These are phyloP conservation scores for Tilletia caries DNA, from an alignment of 1,284 basidiomycete species.

Conservation along the genomic window DNA sequence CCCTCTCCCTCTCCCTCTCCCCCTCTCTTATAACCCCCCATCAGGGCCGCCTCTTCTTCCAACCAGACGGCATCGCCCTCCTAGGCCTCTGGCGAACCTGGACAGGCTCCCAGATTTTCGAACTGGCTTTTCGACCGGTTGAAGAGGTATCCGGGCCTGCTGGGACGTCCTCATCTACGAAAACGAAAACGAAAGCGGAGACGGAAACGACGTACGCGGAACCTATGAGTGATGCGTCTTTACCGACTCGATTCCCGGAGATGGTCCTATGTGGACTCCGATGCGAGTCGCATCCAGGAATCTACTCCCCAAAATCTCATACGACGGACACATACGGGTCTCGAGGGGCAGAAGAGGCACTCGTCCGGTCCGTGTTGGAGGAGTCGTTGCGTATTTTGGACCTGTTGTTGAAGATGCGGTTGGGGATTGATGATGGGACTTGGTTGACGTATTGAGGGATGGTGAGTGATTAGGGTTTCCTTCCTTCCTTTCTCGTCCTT, in stretches of 20 bases:
- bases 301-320: too few species aligned
- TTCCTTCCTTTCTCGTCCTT: too few species aligned
- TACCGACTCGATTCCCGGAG: not conserved
- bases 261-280: not conserved
- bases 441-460: not conserved
- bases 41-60: not conserved
- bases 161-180: not conserved
- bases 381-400: not conserved
- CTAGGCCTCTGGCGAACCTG: not conserved
- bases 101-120: not conserved
- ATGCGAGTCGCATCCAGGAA: not conserved
- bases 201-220: too few species aligned
- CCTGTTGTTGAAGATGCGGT: not conserved
- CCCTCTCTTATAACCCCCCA: not conserved
- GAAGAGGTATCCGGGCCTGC: not conserved
- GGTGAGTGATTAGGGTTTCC: too few species aligned
- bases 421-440: not conserved
- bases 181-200: not conserved
- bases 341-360: too few species aligned
- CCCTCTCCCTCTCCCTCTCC: too few species aligned
- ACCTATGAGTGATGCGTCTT: too few species aligned
- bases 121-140: not conserved
- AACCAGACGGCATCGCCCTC: not conserved
- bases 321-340: too few species aligned
- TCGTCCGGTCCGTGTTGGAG: not conserved